Percentiles rank a stretch among this genome's conserved stretches.
phyloP scores from a whole-genome alignment of 768 basidiomycete genomes.

The Boletus sp. region DNA sequence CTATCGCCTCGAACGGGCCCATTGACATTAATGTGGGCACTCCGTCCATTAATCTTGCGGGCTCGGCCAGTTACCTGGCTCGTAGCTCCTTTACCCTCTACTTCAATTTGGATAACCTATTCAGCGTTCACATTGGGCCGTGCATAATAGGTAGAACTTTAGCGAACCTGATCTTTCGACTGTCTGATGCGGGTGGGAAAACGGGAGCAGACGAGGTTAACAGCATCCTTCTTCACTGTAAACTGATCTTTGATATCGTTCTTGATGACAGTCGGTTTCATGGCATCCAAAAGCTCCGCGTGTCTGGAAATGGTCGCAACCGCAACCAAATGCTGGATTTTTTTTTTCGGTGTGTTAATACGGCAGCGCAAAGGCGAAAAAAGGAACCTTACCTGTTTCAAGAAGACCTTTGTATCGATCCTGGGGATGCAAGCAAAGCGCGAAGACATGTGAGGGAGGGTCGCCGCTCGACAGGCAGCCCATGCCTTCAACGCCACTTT shows the following conservation, averaged over 20 bases:
- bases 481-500: conserved; percentile 44
- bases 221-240: conserved; percentile 23
- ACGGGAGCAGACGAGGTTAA: conserved; percentile 39
- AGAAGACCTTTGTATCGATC: conserved; percentile 29
- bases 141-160: background rate
- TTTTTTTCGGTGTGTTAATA: conserved; percentile 2
- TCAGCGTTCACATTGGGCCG: background rate
- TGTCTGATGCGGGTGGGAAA: conserved; percentile 45
- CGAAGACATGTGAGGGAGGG: conserved; percentile 19
- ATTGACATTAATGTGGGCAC: conserved; percentile 31
- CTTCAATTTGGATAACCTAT: conserved; percentile 23
- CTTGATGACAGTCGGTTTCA: conserved; percentile 44
- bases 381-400: conserved; percentile 27
- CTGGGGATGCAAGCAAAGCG: conserved; percentile 15
- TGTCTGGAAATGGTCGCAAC: conserved; percentile 48
- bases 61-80: conserved; percentile 20
- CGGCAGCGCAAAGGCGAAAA: background rate
- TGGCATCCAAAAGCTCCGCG: conserved; percentile 43
- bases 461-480: too few relatives aligned
- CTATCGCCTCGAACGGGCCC: conserved; percentile 15
- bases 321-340: conserved; percentile 39
- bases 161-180: conserved; percentile 39
- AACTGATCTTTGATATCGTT: conserved; percentile 41
- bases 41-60: conserved; percentile 36
- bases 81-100: background rate